phyloP scores from a whole-genome alignment of 768 basidiomycete genomes.

The Xerocomellus amylosporus region DNA sequence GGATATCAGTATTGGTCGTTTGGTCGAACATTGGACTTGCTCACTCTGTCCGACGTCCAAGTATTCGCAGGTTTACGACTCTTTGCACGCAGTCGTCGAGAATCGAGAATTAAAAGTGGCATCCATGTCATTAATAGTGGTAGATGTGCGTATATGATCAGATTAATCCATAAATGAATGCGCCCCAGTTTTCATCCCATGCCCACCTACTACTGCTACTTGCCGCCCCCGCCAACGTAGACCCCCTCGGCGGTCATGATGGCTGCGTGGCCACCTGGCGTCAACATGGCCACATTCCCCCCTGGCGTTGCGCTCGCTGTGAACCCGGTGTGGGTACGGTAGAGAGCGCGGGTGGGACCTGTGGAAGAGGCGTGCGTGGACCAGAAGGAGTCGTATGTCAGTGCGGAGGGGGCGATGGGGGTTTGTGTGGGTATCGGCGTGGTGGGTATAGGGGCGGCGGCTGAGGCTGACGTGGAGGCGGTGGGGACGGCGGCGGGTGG shows the following conservation, averaged over 20 bases:
- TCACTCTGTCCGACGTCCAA: no score
- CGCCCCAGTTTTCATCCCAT: background rate
- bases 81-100: background rate
- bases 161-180: conserved; percentile 25
- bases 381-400: conserved; percentile 67
- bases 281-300: conserved; percentile 33
- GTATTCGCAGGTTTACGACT: no score
- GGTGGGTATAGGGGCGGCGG: background rate
- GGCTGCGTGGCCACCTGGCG: conserved; percentile 30
- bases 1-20: no score
- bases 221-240: conserved; percentile 27
- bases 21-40: no score
- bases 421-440: conserved; percentile 1
- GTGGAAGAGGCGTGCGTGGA: conserved; percentile 44
- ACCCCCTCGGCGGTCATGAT: conserved; percentile 34
- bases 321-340: conserved; percentile 31
- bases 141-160: conserved; percentile 23
- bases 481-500: background rate
- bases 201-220: background rate
- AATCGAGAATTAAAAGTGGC: background rate
- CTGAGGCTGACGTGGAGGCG: background rate
- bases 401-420: conserved; percentile 25
- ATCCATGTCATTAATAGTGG: conserved; percentile 12
- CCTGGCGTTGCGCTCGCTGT: conserved; percentile 22
- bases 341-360: conserved; percentile 27